Evolutionary conservation across 2,329 filamentous ascomycete genomes (phyloP).

Genomic region (Apiospora rasikravindrae): DNA sequence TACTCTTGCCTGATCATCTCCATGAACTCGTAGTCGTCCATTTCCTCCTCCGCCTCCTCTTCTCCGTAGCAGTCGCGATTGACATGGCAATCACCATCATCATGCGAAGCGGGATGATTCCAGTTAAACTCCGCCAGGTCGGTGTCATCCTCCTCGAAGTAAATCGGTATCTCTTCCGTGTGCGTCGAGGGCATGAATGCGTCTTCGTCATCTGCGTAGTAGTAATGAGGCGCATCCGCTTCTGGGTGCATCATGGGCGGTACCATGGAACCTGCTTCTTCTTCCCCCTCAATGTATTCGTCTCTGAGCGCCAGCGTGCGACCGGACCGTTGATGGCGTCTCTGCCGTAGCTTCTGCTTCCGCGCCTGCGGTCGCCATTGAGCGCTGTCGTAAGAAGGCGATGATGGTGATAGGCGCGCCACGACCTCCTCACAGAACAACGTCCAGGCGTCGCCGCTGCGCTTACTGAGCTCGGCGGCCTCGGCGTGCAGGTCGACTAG

Average conservation of each 20-base stretch:
- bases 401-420: not conserved
- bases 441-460: conserved; percentile 1
- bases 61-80: not conserved
- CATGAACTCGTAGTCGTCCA: not conserved
- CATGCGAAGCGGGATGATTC: not conserved
- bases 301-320: too few relatives aligned
- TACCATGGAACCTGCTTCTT: not conserved
- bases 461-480: not conserved
- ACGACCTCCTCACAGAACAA: conserved; percentile 3
- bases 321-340: not conserved
- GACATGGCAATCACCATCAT: not conserved
- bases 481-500: not conserved
- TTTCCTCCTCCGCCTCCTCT: not conserved
- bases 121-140: not conserved
- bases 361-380: not conserved
- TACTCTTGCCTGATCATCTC: not conserved
- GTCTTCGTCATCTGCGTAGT: not conserved
- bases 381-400: not conserved
- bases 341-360: too few relatives aligned
- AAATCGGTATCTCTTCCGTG: not conserved
- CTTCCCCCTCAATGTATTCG: not conserved
- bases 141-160: not conserved
- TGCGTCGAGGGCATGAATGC: not conserved
- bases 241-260: too few relatives aligned
- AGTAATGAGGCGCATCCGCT: too few relatives aligned